Evolutionary conservation across 257 asterid genomes (phyloP).

Genomic region (Galeopsis tetrahit): DNA sequence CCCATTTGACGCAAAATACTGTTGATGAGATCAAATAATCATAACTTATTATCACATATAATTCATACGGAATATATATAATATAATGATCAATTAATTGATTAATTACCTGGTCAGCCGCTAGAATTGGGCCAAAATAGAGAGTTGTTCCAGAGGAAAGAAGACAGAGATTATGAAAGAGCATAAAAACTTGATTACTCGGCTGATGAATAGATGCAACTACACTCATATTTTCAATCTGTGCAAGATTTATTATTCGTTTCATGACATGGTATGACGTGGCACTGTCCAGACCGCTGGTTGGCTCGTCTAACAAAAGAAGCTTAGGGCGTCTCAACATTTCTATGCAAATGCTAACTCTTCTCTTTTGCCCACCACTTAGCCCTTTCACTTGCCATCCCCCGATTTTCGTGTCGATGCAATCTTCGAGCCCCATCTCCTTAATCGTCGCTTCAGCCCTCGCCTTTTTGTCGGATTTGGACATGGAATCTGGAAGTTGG

Average conservation of each 20-base stretch:
- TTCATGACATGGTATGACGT: conserved; percentile 58
- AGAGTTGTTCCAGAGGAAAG: conserved; percentile 48
- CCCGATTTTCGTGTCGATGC: conserved; percentile 51
- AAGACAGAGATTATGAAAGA: conserved; percentile 58
- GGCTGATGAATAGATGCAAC: conserved; percentile 64
- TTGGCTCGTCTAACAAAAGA: conserved; percentile 61
- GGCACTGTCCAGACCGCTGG: conserved; percentile 64
- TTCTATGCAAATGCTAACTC: conserved; percentile 60
- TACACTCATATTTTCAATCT: conserved; percentile 39
- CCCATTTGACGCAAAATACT: conserved; percentile 54
- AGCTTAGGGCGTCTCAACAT: conserved; percentile 53
- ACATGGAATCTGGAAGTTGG: conserved; percentile 55
- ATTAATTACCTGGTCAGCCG: conserved; percentile 46
- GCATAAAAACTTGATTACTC: conserved; percentile 49
- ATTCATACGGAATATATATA: too few relatives aligned
- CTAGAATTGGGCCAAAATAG: conserved; percentile 49
- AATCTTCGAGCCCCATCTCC: conserved; percentile 60
- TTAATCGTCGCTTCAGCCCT: conserved; percentile 49
- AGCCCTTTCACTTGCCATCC: conserved; percentile 58
- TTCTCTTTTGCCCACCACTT: conserved; percentile 62
- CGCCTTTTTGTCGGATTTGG: conserved; percentile 39
- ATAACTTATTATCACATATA: too few relatives aligned
- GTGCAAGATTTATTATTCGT: conserved; percentile 41
- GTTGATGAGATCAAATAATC: too few relatives aligned
- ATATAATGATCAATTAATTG: neutral